phyloP scores from a whole-genome alignment of 2,329 filamentous ascomycete genomes.

The Penicillium sp. region DNA sequence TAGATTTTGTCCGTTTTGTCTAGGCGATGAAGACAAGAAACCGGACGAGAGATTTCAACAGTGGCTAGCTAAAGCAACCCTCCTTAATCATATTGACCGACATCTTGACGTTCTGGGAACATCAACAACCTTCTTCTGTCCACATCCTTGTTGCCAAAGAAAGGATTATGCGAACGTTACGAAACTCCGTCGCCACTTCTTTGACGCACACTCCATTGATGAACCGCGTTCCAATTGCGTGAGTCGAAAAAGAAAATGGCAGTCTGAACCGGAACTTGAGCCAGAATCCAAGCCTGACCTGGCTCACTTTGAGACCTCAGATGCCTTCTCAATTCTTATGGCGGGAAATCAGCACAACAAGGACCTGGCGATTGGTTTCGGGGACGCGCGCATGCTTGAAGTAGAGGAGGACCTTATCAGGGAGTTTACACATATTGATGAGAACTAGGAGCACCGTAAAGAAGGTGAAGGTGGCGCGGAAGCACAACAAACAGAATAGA shows the following conservation, averaged over 20 bases:
- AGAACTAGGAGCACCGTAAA: too few species aligned
- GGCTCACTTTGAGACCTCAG: too few species aligned
- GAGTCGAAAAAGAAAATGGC: conserved; percentile 17
- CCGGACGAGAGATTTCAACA: conserved; percentile 22
- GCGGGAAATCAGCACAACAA: too few species aligned
- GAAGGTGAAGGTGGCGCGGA: too few species aligned
- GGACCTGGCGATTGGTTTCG: too few species aligned
- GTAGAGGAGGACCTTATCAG: too few species aligned
- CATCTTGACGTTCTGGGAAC: not conserved
- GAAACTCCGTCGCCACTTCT: not conserved
- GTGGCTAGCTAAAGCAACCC: conserved; percentile 23
- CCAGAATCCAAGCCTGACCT: too few species aligned
- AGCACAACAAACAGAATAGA: too few species aligned
- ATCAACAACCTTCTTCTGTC: not conserved
- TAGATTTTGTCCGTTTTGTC: conserved; percentile 19
- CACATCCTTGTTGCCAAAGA: not conserved
- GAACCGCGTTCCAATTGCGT: conserved; percentile 17
- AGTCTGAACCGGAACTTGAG: not conserved
- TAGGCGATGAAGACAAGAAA: conserved; percentile 13
- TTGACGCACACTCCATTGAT: conserved; percentile 7
- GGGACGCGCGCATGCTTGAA: too few species aligned
- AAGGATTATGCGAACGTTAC: not conserved
- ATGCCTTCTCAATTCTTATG: too few species aligned
- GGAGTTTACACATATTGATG: too few species aligned
- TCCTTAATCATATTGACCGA: conserved; percentile 21